Conservation (phyloP, 2,329 filamentous ascomycete genomes). For the Calonectria hongkongensis region DNA sequence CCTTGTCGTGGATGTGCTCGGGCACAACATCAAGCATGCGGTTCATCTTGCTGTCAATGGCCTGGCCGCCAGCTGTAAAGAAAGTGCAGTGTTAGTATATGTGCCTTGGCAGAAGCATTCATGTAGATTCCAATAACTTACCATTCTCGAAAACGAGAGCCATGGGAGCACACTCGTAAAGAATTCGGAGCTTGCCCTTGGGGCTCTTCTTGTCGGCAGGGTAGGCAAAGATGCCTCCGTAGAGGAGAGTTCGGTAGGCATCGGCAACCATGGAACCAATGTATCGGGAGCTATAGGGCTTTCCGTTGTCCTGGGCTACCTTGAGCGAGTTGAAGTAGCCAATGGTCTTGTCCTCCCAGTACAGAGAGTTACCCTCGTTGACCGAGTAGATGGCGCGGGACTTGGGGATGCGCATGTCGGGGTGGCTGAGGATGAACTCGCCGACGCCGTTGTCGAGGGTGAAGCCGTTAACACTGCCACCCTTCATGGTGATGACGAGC, state of each 20-base stretch:
- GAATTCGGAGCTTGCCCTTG: slow-evolving; percentile 96
- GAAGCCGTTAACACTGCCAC: slow-evolving; percentile 95
- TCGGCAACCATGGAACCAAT: slow-evolving; percentile 99
- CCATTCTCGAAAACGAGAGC: slow-evolving; percentile 99
- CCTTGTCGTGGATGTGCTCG: slow-evolving; percentile 94
- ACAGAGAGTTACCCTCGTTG: slow-evolving; percentile 98
- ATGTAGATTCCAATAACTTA: slow-evolving; percentile 66
- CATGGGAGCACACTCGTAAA: slow-evolving; percentile 99
- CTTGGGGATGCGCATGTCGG: slow-evolving; percentile 91
- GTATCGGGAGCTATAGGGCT: slow-evolving; percentile 96
- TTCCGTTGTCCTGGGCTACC: slow-evolving; percentile 81
- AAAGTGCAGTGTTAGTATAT: slow-evolving; percentile 52
- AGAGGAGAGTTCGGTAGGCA: slow-evolving; percentile 95
- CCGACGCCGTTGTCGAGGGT: slow-evolving; percentile 97
- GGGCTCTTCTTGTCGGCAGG: slow-evolving; percentile 98
- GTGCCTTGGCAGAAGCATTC: not conserved
- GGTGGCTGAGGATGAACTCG: slow-evolving; percentile 99
- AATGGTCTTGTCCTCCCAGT: slow-evolving; percentile 94
- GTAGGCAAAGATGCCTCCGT: slow-evolving; percentile 98
- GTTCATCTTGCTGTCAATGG: slow-evolving; percentile 92
- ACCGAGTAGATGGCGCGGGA: slow-evolving; percentile 94
- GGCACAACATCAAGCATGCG: slow-evolving; percentile 93
- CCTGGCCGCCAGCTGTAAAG: slow-evolving; percentile 87
- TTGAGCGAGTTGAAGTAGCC: slow-evolving; percentile 94
- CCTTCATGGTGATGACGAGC: slow-evolving; percentile 97